Evolutionary conservation across 2,329 filamentous ascomycete genomes (phyloP), one percentile per base, ranked within the genome.

Genomic region (Arthrobotrys pseudoclavata): DNA sequence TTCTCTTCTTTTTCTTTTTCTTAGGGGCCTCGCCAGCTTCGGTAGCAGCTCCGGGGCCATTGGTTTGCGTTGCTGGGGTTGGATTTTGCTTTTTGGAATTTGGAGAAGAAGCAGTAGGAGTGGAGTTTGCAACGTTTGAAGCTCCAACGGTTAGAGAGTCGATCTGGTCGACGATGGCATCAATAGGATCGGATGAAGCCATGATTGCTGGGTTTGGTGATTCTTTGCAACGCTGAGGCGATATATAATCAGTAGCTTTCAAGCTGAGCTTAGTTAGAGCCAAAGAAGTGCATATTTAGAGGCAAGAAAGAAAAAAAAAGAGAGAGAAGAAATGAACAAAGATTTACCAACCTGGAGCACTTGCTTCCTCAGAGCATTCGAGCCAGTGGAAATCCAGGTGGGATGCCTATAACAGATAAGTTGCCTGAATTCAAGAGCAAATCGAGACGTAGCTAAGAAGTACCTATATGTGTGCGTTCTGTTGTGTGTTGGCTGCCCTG

Each of bases 1-100:
- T 84, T 79, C 83, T 86, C 80, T 84, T 85, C 80, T 84, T 84
- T 53, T 80, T 81, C 47, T 76, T 67, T 55, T 81, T 81, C 34
- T 79, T 79, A 2, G 53, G 45, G 24, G 42, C 74, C 57, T 61
- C 78, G 10, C 53, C 45, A 31, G 29, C 74, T 57, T 55, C 76
- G 15, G 63, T 34, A 2, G 13, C 52, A 22, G 29, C 42, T 18
- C 60, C 37, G 29, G 47, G n/a, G 12, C 31, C 42, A n/a, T 52
- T 60, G 4, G 37, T 13, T 48, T 70, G 57, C 20, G 66, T 76
- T 76, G 66, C 22, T 18, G 26, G 15, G 7, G 66, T 69, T 52
- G 57, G 40, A 40, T 68, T 62, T 75, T 71, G 26, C 26, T 45
- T 18, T 4, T 50, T 12, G 29, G 26, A 7, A 26, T 42, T n/a